Conservation (phyloP, 257 asterid genomes). For the Solanum rostratum region DNA sequence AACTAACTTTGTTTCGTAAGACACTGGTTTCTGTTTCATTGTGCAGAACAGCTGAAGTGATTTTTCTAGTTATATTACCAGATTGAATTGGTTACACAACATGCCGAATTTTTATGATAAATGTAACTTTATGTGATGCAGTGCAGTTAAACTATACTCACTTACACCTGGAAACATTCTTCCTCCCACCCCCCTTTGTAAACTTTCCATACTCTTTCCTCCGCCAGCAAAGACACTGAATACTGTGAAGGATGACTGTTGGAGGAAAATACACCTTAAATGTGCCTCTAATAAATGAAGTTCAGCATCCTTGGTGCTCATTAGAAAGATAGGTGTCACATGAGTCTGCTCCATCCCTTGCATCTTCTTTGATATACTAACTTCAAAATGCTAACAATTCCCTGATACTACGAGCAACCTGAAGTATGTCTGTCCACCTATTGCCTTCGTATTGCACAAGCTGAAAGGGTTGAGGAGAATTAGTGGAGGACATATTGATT, state of each 20-base stretch:
- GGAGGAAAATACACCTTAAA: neutral
- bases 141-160: neutral
- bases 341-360: neutral
- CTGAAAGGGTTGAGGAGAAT: neutral
- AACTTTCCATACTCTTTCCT: neutral
- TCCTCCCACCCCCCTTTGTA: neutral
- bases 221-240: neutral
- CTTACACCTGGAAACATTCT: neutral
- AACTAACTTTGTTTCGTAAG: neutral
- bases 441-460: neutral
- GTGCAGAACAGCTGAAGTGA: neutral
- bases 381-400: neutral
- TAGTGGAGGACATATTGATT: neutral
- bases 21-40: neutral
- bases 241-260: neutral
- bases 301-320: neutral
- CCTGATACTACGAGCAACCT: neutral
- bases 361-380: neutral
- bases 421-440: neutral
- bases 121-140: neutral
- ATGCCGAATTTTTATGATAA: neutral
- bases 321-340: neutral
- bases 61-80: neutral
- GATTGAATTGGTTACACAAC: neutral
- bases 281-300: neutral